Evolutionary conservation across 2,329 filamentous ascomycete genomes (phyloP), one percentile per base, ranked within the genome.

Genomic region (Fusarium fracticaudum): DNA sequence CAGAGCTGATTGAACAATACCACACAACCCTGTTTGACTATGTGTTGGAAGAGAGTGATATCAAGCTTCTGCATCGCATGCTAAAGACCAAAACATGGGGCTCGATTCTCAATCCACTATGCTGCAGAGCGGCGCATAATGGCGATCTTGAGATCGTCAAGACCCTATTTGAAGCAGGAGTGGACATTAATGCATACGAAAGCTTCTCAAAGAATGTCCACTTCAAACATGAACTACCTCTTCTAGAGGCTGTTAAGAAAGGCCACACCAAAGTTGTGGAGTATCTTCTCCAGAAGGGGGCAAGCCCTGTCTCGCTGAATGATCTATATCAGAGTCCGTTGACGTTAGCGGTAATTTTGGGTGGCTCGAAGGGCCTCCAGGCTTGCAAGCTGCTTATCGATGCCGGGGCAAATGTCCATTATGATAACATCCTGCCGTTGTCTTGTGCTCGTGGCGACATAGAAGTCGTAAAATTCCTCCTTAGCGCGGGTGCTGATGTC

Each of bases 21-120:
- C 26, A 26, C 26, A 26, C 26, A 26, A 26, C 9, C 7, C 3
- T 57, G 11, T 26, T 44, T 6, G 6, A 35, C 5, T 35, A 26
- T 22, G 3, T 22, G 8, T 0, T 44, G 1, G 0, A 17, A 11
- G 8, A 26, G 2, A 17, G 2, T 10, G 10, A 44, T 12, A 0
- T 3, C 0, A 9, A 35, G 3, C 12, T 44, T 12, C 18, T 58
- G 26, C 26, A 26, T 26, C 26, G 26, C 26, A 26, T 26, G 26
- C 26, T 26, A 26, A 26, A 26, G 26, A 26, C 26, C 26, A 26
- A 26, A 26, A 26, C 26, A 26, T 26, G 26, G 26, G 26, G 26
- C 26, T 26, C 26, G 26, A 26, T 8, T 26, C 26, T 26, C 26
- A 26, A 26, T 26, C 26, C 26, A 5, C 15, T n/a, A 15, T 44